Evolutionary conservation across 1,284 basidiomycete species (phyloP).

Genomic region (Amylostereum chailletii): DNA sequence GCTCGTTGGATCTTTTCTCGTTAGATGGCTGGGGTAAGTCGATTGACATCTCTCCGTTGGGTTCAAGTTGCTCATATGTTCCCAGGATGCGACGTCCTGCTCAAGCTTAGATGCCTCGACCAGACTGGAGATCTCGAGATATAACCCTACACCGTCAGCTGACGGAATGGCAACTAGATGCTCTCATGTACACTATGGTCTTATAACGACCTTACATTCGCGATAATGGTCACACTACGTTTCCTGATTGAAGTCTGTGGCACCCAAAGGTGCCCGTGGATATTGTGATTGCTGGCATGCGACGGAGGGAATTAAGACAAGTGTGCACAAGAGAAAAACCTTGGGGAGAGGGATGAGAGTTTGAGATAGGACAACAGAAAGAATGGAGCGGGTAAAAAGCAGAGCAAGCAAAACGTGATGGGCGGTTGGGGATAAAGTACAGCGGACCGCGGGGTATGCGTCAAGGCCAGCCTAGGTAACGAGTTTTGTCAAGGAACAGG

Average conservation of each 20-base stretch:
- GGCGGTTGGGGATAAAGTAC: slow-evolving; percentile 27
- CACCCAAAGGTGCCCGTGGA: no score
- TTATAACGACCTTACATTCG: no score
- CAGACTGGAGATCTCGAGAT: slow-evolving; percentile 48
- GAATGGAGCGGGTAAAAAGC: background rate
- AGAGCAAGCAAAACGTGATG: slow-evolving; percentile 18
- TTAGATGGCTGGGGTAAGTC: slow-evolving; percentile 73
- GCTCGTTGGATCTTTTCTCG: slow-evolving; percentile 67
- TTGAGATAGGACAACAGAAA: background rate
- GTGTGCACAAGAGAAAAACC: no score
- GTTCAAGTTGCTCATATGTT: background rate
- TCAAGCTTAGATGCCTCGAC: slow-evolving; percentile 67
- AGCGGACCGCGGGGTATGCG: slow-evolving; percentile 13
- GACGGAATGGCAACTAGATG: background rate
- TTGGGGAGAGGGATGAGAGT: no score
- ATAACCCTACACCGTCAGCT: slow-evolving; percentile 7
- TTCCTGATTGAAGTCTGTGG: no score
- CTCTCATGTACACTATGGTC: background rate
- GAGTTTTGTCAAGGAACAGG: background rate
- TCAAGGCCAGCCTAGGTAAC: background rate
- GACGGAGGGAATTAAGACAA: no score
- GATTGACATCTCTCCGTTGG: background rate
- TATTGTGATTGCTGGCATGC: no score
- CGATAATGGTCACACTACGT: no score
- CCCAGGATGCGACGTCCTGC: slow-evolving; percentile 66